phyloP scores from a whole-genome alignment of 805 yeast species.

The Candida koratica region DNA sequence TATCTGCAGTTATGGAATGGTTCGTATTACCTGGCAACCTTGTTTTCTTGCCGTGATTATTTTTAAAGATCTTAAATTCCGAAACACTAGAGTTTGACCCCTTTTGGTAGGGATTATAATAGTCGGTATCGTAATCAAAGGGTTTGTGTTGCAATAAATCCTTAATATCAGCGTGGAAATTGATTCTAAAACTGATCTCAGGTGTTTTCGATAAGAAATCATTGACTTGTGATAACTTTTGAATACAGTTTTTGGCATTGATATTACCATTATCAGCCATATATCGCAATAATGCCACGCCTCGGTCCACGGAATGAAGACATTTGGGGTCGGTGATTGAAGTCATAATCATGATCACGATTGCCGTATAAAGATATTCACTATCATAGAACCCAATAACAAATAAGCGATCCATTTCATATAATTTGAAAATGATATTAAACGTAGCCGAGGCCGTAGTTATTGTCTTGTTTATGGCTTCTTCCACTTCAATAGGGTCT shows the following conservation, averaged over 20 bases:
- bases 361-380: conserved; percentile 34
- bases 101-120: conserved; percentile 15
- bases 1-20: not conserved
- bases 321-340: conserved; percentile 15
- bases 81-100: conserved; percentile 11
- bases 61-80: conserved; percentile 12
- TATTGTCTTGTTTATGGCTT: conserved; percentile 26
- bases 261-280: conserved; percentile 35
- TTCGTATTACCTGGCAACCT: not conserved
- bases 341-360: conserved; percentile 27
- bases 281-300: conserved; percentile 28
- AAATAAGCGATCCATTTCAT: conserved; percentile 26
- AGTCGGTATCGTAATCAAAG: conserved; percentile 11
- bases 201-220: conserved; percentile 21
- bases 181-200: conserved; percentile 20
- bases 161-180: conserved; percentile 19
- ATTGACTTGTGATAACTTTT: conserved; percentile 27
- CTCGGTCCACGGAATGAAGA: conserved; percentile 20
- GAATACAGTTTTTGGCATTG: conserved; percentile 30
- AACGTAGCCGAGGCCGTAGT: conserved; percentile 28
- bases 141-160: conserved; percentile 6
- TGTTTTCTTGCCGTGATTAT: conserved; percentile 1
- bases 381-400: conserved; percentile 39
- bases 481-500: conserved; percentile 21
- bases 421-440: conserved; percentile 27